Conservation (phyloP, 768 basidiomycete genomes). For the Tylopilus balloui region DNA sequence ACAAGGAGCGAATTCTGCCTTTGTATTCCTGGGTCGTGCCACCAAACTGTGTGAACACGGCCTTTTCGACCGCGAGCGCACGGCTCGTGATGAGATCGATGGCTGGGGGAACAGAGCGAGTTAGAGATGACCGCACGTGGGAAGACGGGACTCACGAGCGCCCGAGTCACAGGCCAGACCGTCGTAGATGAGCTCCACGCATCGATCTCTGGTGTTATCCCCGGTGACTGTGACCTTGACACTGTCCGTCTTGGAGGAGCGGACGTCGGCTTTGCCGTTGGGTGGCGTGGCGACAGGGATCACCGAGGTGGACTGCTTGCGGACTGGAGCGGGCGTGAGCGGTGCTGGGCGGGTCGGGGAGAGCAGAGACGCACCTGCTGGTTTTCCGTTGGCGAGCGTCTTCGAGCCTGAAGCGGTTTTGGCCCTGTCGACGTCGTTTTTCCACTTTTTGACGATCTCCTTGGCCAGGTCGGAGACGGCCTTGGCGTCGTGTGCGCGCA, state of each 20-base stretch:
- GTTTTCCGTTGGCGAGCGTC: slow-evolving; percentile 19
- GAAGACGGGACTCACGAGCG: slow-evolving; percentile 61
- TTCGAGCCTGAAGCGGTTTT: slow-evolving; percentile 34
- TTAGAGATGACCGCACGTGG: slow-evolving; percentile 5
- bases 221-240: slow-evolving; percentile 52
- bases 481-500: slow-evolving; percentile 67
- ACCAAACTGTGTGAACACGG: slow-evolving; percentile 46
- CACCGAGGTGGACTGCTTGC: slow-evolving; percentile 33
- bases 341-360: background rate
- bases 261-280: slow-evolving; percentile 36
- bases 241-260: slow-evolving; percentile 70
- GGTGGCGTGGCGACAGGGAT: slow-evolving; percentile 35
- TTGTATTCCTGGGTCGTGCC: slow-evolving; percentile 54
- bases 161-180: slow-evolving; percentile 82
- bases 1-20: slow-evolving; percentile 80
- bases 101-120: slow-evolving; percentile 44
- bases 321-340: slow-evolving; percentile 22
- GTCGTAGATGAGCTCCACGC: slow-evolving; percentile 87
- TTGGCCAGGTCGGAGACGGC: slow-evolving; percentile 80
- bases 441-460: slow-evolving; percentile 91
- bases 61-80: slow-evolving; percentile 68
- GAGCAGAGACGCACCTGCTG: slow-evolving; percentile 34
- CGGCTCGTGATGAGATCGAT: slow-evolving; percentile 62
- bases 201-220: slow-evolving; percentile 80
- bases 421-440: slow-evolving; percentile 75